Evolutionary conservation across 257 asterid genomes (phyloP).

Genomic region (Solanum megistacrolobum): DNA sequence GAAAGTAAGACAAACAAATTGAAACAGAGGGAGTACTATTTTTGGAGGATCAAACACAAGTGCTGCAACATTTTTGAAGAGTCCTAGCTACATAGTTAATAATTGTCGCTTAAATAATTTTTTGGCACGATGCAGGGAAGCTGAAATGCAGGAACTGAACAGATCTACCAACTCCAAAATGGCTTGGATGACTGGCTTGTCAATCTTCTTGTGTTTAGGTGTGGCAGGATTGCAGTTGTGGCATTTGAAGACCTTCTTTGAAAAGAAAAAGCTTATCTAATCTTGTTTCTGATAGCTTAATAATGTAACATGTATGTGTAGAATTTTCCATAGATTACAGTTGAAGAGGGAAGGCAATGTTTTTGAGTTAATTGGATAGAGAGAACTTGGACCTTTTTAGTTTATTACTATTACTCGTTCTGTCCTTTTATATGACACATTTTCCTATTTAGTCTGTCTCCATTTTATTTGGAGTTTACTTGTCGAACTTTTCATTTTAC

Average conservation of each 20-base stretch:
- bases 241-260: constrained; percentile 75
- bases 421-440: not conserved
- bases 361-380: not conserved
- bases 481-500: not conserved
- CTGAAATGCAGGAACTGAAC: constrained; percentile 73
- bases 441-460: not conserved
- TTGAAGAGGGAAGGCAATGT: not conserved
- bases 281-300: not conserved
- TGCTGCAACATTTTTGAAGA: not conserved
- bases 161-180: constrained; percentile 59
- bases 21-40: not conserved
- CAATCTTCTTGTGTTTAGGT: constrained; percentile 42
- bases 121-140: constrained; percentile 40
- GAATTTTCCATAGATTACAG: not conserved
- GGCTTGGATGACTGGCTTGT: constrained; percentile 61
- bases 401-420: not conserved
- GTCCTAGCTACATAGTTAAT: not conserved
- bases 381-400: not conserved
- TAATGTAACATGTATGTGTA: not conserved
- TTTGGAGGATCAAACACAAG: not conserved
- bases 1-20: not conserved
- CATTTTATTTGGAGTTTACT: not conserved
- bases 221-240: constrained; percentile 74
- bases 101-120: not conserved
- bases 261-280: constrained; percentile 81